These are phyloP conservation scores for Roridomyces roridus DNA, from an alignment of 768 basidiomycete genomes.

Conservation along the genomic window DNA sequence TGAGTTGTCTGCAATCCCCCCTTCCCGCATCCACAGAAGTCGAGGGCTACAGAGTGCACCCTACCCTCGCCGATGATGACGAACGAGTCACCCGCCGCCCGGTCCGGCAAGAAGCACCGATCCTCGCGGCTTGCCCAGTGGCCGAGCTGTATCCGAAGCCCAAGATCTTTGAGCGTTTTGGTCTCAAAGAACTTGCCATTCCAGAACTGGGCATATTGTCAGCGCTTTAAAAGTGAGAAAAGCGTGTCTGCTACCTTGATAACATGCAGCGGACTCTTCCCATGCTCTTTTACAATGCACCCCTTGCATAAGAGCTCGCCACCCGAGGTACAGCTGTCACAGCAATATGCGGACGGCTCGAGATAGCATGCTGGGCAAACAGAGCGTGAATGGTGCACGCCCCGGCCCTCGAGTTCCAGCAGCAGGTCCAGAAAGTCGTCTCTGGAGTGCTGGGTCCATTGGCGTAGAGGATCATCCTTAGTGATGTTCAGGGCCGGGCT, in stretches of 20 bases:
- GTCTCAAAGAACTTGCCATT: conserved; percentile 19
- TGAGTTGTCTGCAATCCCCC: not conserved
- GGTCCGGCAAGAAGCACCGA: conserved; percentile 19
- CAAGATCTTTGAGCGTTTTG: conserved; percentile 26
- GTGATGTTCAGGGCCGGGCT: no score
- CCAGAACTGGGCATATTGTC: conserved; percentile 25
- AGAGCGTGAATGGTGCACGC: not conserved
- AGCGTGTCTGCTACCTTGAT: conserved; percentile 1
- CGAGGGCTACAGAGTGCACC: conserved; percentile 35
- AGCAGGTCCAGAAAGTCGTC: not conserved
- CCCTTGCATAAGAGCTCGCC: not conserved
- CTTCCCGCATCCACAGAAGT: conserved; percentile 32
- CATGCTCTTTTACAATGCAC: not conserved
- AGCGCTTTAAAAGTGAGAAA: not conserved
- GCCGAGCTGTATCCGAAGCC: conserved; percentile 35
- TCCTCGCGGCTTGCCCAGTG: conserved; percentile 21
- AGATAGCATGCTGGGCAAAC: no score
- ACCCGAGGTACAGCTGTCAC: not conserved
- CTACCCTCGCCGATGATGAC: conserved; percentile 36
- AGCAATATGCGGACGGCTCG: not conserved
- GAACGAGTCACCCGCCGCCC: conserved; percentile 29
- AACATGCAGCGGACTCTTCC: not conserved
- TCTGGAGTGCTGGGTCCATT: not conserved
- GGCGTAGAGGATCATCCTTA: not conserved
- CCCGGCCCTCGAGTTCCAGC: not conserved